A percentile compares a stretch with the other conserved stretches of the same genome.
Evolutionary conservation across 257 asterid genomes (phyloP).

Genomic region (Capsicum baccatum): DNA sequence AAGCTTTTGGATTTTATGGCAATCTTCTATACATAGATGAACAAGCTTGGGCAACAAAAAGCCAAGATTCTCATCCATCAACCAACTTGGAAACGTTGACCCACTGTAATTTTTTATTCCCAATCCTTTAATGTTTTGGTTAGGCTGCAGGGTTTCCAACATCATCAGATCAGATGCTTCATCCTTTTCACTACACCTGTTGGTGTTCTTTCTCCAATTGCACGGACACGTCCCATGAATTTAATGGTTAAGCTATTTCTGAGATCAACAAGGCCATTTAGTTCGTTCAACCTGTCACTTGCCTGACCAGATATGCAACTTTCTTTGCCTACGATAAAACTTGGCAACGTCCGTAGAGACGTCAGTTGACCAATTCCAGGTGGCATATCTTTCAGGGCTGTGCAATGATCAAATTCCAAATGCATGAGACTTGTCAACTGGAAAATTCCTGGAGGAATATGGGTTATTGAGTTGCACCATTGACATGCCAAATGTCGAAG

Average conservation of each 20-base stretch:
- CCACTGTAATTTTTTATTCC: no score
- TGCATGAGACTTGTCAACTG: neutral
- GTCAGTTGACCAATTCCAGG: conserved; percentile 28
- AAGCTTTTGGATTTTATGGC: no score
- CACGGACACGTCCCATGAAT: neutral
- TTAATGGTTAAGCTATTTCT: conserved; percentile 1
- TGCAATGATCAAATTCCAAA: neutral
- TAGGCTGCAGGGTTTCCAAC: no score
- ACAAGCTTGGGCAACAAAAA: no score
- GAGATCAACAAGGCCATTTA: neutral
- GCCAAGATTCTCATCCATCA: no score
- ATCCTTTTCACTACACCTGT: conserved; percentile 15
- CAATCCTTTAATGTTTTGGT: no score
- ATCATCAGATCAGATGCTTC: no score
- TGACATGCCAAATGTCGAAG: neutral
- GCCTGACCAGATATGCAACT: conserved; percentile 4
- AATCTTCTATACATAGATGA: no score
- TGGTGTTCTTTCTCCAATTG: neutral
- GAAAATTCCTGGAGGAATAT: conserved; percentile 18
- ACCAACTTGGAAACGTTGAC: no score
- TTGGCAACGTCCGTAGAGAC: neutral
- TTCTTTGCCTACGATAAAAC: neutral
- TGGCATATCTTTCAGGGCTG: neutral
- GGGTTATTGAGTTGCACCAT: neutral
- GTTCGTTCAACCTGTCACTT: neutral